Percentiles rank a stretch among this genome's conserved stretches.
phyloP scores from a whole-genome alignment of 768 basidiomycete species.

The Xanthoconium purpureum region DNA sequence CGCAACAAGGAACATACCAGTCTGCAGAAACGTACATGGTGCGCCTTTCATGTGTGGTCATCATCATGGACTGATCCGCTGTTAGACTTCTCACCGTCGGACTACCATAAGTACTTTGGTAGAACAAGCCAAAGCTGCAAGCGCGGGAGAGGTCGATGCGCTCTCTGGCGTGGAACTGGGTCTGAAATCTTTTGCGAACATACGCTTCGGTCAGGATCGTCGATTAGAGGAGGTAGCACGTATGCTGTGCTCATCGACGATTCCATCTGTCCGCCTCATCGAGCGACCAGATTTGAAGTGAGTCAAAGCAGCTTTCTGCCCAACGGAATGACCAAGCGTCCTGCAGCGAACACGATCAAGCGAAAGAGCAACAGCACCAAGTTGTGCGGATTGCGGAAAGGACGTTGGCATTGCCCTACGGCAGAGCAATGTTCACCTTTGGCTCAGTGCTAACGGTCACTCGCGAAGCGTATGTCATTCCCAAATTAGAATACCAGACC shows the following conservation, averaged over 20 bases:
- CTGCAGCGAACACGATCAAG: slow-evolving; percentile 80
- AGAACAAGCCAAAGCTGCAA: slow-evolving; percentile 47
- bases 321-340: background rate
- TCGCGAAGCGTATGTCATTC: slow-evolving; percentile 74
- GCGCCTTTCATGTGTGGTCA: background rate
- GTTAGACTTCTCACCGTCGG: slow-evolving; percentile 50
- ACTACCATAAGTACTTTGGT: slow-evolving; percentile 52
- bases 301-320: slow-evolving; percentile 23
- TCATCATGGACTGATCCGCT: slow-evolving; percentile 9
- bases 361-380: slow-evolving; percentile 80
- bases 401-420: slow-evolving; percentile 86
- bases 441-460: slow-evolving; percentile 74
- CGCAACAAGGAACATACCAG: slow-evolving; percentile 30
- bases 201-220: slow-evolving; percentile 88
- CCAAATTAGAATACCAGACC: slow-evolving; percentile 74
- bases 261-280: slow-evolving; percentile 60
- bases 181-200: slow-evolving; percentile 69
- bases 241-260: slow-evolving; percentile 78
- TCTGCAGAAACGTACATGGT: slow-evolving; percentile 36
- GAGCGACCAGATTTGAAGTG: slow-evolving; percentile 73
- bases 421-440: slow-evolving; percentile 90
- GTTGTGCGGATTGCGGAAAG: slow-evolving; percentile 80
- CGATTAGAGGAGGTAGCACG: slow-evolving; percentile 88
- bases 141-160: slow-evolving; percentile 52
- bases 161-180: slow-evolving; percentile 73